These are phyloP conservation scores for Allium sativum DNA, from an alignment of 106 monocot genomes.

Conservation along the genomic window DNA sequence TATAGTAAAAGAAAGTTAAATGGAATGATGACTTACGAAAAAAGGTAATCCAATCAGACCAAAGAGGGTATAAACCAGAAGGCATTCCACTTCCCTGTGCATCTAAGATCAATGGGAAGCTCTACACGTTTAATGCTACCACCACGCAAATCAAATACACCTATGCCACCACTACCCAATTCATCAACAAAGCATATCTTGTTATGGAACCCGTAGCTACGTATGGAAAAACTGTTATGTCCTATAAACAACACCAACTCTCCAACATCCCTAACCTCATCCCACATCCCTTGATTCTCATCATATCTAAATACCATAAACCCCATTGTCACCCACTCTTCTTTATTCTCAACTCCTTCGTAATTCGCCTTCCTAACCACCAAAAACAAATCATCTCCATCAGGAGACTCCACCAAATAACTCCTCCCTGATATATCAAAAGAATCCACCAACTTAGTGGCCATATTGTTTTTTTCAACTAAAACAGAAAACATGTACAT, in stretches of 20 bases:
- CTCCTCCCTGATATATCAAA: neutral
- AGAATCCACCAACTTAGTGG: neutral
- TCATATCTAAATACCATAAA: neutral
- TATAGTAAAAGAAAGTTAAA: no score
- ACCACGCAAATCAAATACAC: neutral
- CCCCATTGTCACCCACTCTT: neutral
- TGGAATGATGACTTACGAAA: no score
- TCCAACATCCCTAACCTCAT: neutral
- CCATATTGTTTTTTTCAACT: neutral
- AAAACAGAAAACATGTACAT: neutral
- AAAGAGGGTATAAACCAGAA: neutral
- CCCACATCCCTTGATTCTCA: neutral
- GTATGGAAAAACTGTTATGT: neutral
- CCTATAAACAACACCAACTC: neutral
- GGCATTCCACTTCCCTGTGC: neutral
- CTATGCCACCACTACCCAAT: neutral
- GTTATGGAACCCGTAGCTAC: neutral
- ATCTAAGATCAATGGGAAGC: neutral
- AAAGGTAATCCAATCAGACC: neutral
- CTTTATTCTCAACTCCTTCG: neutral
- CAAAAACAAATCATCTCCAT: slow-evolving; percentile 1
- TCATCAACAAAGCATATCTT: neutral
- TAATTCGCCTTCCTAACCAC: neutral
- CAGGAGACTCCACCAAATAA: neutral
- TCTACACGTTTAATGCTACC: neutral